Base-by-base conservation (phyloP, 2,329 filamentous ascomycete genomes). In the Sclerotinia glacialis region DNA sequence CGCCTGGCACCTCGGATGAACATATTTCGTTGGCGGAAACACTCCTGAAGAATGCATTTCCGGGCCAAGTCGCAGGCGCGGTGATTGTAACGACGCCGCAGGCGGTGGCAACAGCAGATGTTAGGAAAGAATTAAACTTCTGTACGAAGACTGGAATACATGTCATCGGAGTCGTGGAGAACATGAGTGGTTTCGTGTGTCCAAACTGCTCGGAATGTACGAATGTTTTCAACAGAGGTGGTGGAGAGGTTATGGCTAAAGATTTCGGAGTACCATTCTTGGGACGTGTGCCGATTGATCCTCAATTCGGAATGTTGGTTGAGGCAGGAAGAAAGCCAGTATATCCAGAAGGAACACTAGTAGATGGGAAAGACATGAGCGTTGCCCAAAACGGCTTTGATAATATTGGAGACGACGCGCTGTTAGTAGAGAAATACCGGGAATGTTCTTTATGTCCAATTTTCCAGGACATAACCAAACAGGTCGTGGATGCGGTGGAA, bases 41-140 rank as follows among this genome's bases (percentile, higher is more conserved):
- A 26, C 83, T 97, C 0, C 82, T 94, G 67, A 82, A 83, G 67
- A 83, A 84, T 66, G 82, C 85, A n/a, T 75, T 79, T 4, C 83
- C 86, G 0, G 86, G 86, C 0, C 89, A 93, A 72, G 84, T 97
- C 2, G 86, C 90, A 0, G 95, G 94, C 11, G 94, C 95, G 0
- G 93, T 99, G 0, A 88, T 99, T 0, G 94, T 99, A 1, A 99
- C 95, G 3, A 99, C 95, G 0, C 95, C 95, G 0, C 95, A 99
- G 77, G 95, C 94, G 0, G 91, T 99, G 59, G 89, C 92, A 16
- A 96, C 94, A 37, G 90, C 92, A 0, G 95, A 99, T 76, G 95
- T 99, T 47, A 89, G 46, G 72, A 87, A 93, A 67, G 95, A 99
- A 79, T 90, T 96, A 74, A 89, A 86, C 69, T 98, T 99, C 81